Percentiles rank a stretch among this genome's conserved stretches.
Conservation (phyloP, 768 basidiomycete species). For the Podaxis sp. region DNA sequence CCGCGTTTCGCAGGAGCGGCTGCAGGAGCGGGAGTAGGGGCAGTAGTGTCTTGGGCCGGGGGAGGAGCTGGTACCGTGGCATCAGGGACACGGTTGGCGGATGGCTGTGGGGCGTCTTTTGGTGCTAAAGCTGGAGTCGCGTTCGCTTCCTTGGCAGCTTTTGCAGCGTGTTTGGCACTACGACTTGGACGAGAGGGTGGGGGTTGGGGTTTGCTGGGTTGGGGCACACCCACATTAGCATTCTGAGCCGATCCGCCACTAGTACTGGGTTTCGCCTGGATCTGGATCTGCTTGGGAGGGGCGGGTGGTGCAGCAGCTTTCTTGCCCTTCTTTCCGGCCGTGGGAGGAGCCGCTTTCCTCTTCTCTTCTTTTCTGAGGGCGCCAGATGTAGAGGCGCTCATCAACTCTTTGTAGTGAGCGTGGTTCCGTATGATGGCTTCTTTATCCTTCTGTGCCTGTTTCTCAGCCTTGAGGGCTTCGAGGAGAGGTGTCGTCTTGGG, state of each 20-base stretch:
- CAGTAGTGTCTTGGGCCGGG: slow-evolving; percentile 4
- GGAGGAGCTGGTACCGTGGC: slow-evolving; percentile 15
- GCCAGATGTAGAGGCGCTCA: slow-evolving; percentile 20
- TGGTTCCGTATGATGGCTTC: slow-evolving; percentile 71
- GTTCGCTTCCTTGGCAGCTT: slow-evolving; percentile 15
- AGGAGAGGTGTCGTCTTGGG: slow-evolving; percentile 90
- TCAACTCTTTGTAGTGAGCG: slow-evolving; percentile 62
- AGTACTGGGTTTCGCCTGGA: slow-evolving; percentile 9
- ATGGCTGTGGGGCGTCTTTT: slow-evolving; percentile 9
- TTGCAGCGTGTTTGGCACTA: slow-evolving; percentile 14
- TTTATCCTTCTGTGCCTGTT: slow-evolving; percentile 68
- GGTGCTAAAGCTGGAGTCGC: slow-evolving; percentile 14
- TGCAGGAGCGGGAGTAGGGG: slow-evolving; percentile 12
- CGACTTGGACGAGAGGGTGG: slow-evolving; percentile 4
- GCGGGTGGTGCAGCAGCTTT: slow-evolving; percentile 17
- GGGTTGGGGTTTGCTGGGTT: slow-evolving; percentile 13
- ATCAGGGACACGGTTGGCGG: slow-evolving; percentile 9
- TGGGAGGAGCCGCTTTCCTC: slow-evolving; percentile 24
- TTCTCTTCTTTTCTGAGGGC: slow-evolving; percentile 36
- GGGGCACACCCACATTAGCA: slow-evolving; percentile 14
- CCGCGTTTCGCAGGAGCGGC: slow-evolving; percentile 34
- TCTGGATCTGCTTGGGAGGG: slow-evolving; percentile 15
- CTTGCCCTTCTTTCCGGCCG: slow-evolving; percentile 19
- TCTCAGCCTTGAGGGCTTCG: slow-evolving; percentile 89
- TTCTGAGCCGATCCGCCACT: slow-evolving; percentile 7